Percentiles rank a stretch among this genome's conserved stretches.
Conservation (phyloP, 2,329 filamentous ascomycete genomes). For the Thyridium curvatum region DNA sequence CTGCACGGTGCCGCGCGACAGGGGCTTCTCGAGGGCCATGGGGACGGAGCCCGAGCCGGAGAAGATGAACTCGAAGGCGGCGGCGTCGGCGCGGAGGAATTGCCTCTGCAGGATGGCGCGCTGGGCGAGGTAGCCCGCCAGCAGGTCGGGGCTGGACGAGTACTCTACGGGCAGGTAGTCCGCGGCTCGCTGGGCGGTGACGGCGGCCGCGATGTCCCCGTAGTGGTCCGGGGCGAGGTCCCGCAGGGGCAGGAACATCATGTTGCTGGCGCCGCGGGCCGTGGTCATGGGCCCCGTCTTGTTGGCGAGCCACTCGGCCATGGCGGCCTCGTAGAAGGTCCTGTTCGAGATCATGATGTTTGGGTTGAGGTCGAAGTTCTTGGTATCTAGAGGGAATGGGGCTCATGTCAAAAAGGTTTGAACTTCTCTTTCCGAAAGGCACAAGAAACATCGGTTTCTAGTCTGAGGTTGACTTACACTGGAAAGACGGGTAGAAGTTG, state of each 20-base stretch:
- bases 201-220: not conserved
- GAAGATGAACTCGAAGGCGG: slow-evolving; percentile 5
- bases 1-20: slow-evolving; percentile 5
- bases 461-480: no score
- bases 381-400: no score
- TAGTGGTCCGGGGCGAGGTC: not conserved
- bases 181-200: slow-evolving; percentile 1
- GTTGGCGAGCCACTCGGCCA: no score
- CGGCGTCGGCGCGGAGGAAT: not conserved
- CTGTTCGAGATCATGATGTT: no score
- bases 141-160: not conserved
- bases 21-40: slow-evolving; percentile 2
- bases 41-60: not conserved
- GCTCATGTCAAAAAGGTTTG: no score
- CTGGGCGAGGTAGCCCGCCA: slow-evolving; percentile 3
- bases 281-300: not conserved
- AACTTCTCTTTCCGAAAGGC: no score
- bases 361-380: no score
- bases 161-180: slow-evolving; percentile 3
- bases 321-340: no score
- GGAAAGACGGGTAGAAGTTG: no score
- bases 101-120: not conserved
- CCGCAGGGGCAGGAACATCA: slow-evolving; percentile 3
- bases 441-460: no score
- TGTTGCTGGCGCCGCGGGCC: slow-evolving; percentile 1